These are phyloP conservation scores for Aegilops bicornis DNA, from an alignment of 176 grass and related monocot genomes.

Conservation along the genomic window DNA sequence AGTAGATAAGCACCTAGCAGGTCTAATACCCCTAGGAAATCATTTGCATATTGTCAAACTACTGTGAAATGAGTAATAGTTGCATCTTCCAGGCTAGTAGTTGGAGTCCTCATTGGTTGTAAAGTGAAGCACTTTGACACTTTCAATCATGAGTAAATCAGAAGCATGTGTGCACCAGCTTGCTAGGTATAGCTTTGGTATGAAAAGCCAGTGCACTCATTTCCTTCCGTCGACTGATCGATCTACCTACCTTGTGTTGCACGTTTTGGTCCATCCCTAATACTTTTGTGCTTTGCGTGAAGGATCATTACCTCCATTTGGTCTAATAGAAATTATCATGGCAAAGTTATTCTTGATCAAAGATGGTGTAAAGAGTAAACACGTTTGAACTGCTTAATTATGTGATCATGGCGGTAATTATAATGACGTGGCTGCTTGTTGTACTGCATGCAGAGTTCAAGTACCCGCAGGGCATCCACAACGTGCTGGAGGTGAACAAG, in stretches of 20 bases:
- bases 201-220: not conserved
- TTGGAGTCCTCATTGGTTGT: slow-evolving; percentile 7
- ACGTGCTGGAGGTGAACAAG: slow-evolving; percentile 82
- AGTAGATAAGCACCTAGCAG: not conserved
- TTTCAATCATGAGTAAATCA: slow-evolving; percentile 10
- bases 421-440: not conserved
- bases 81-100: not conserved
- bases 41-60: not conserved
- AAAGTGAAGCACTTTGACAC: slow-evolving; percentile 33
- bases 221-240: not conserved
- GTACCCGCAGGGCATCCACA: slow-evolving; percentile 73
- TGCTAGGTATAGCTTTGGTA: not conserved
- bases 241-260: slow-evolving; percentile 28
- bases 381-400: no score
- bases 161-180: slow-evolving; percentile 15
- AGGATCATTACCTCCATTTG: no score
- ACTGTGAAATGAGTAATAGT: not conserved
- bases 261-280: slow-evolving; percentile 18
- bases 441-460: slow-evolving; percentile 41
- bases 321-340: no score
- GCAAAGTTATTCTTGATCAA: no score
- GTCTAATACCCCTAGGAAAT: not conserved
- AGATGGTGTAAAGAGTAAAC: no score
- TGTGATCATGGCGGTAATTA: no score
- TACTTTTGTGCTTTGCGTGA: no score